These are phyloP conservation scores for Epithele typhae DNA, from an alignment of 768 basidiomycete species.

Conservation along the genomic window DNA sequence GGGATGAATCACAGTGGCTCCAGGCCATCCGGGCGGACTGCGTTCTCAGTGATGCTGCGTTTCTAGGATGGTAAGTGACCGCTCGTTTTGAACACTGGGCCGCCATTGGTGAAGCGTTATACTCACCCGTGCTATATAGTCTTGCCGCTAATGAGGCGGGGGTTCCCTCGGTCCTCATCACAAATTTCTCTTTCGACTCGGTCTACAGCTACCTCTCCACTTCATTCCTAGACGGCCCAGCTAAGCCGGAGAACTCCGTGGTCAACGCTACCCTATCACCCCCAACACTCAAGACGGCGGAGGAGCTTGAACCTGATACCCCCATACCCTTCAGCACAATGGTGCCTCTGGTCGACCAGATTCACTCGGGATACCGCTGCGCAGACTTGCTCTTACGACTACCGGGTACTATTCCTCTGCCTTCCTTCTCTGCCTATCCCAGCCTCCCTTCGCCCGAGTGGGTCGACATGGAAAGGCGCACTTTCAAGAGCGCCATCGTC, in stretches of 20 bases:
- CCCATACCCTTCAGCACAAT: slow-evolving; percentile 49
- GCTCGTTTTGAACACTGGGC: not conserved
- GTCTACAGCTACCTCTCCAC: slow-evolving; percentile 76
- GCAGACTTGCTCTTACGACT: slow-evolving; percentile 68
- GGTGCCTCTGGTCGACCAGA: slow-evolving; percentile 58
- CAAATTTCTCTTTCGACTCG: slow-evolving; percentile 84
- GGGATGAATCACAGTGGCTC: slow-evolving; percentile 58
- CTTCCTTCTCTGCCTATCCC: slow-evolving; percentile 55
- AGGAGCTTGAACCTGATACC: slow-evolving; percentile 41
- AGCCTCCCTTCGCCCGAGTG: slow-evolving; percentile 58
- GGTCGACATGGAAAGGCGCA: slow-evolving; percentile 47
- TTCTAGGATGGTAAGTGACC: slow-evolving; percentile 62
- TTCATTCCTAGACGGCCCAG: slow-evolving; percentile 38
- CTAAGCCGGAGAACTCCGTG: slow-evolving; percentile 3
- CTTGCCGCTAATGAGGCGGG: slow-evolving; percentile 59
- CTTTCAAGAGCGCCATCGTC: slow-evolving; percentile 44
- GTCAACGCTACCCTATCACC: not conserved
- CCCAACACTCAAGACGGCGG: not conserved
- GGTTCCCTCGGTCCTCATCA: slow-evolving; percentile 69
- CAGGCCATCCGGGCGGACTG: slow-evolving; percentile 44
- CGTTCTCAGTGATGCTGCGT: slow-evolving; percentile 75
- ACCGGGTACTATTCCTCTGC: slow-evolving; percentile 74
- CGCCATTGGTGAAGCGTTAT: too few relatives aligned
- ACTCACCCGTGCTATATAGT: slow-evolving; percentile 35
- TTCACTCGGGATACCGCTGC: slow-evolving; percentile 61